Evolutionary conservation across 768 basidiomycete genomes (phyloP), one percentile per base, ranked within the genome.

Genomic region (Tubosaeta sp.): DNA sequence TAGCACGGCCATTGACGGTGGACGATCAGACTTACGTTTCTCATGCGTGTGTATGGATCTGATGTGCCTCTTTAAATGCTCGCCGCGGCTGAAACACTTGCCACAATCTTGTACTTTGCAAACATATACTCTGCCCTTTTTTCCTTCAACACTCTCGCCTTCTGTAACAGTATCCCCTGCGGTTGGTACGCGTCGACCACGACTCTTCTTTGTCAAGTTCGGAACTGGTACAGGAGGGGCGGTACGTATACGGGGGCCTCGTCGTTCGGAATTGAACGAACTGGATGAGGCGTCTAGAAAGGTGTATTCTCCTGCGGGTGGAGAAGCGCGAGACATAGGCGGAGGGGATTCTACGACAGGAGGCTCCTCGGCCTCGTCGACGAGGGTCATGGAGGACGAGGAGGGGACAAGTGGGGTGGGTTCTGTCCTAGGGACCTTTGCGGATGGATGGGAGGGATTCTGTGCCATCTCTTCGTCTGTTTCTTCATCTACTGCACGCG

Each of bases 161-260:
- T 70, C 69, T 16, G 44, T 2, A 11, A 49, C 16, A 6, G 58
- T 14, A 35, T 70, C 69, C 0, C 34, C 67, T 39, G 69, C 65
- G 1, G 83, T 87, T 5, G 87, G 87, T 19, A 90, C 87, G 52
- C 84, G 78, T 32, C 87, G 80, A 12, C 87, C 87, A 46, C 87
- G 81, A 59, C 84, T 86, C 71, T 86, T 87, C 74, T 89, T 90
- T 40, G 83, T 89, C 54, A 90, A 63, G 66, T 87, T 85, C 31
- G 87, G 86, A 36, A 88, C 84, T 12, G 86, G 86, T 24, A 83
- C 74, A 21, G 86, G 86, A 42, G 82, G 76, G 6, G 76, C 73
- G 11, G 77, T 76, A 51, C 80, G 78, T 58, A 79, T 73, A 39
- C 76, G 76, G 18, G 79, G 73, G 48, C 73, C 70, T 39, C 76